A percentile compares a stretch with the other conserved stretches of the same genome.
These are phyloP conservation scores for Solanum gracilifrons DNA, from an alignment of 257 asterid species.

Conservation along the genomic window DNA sequence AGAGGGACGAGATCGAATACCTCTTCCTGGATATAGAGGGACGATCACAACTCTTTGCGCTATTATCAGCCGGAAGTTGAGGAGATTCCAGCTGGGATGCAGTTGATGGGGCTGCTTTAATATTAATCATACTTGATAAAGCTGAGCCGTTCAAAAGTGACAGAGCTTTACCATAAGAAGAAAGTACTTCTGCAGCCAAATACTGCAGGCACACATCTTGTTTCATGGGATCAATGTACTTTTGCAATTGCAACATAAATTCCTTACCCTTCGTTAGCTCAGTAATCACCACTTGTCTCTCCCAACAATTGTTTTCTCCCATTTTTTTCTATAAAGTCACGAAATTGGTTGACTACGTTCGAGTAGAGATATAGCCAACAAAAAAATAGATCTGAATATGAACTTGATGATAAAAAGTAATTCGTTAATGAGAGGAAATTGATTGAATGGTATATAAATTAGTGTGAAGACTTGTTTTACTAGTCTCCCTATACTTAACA, in stretches of 20 bases:
- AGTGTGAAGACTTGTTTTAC: neutral
- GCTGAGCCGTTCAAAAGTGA: slow-evolving; percentile 1
- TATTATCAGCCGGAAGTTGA: neutral
- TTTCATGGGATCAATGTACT: neutral
- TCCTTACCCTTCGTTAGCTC: slow-evolving; percentile 19
- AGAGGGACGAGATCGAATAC: neutral
- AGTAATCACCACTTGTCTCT: slow-evolving; percentile 3
- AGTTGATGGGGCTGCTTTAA: too few relatives aligned
- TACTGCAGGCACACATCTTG: neutral
- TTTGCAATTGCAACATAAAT: slow-evolving; percentile 20
- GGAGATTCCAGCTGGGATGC: neutral
- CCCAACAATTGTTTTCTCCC: slow-evolving; percentile 10
- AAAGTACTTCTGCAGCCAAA: slow-evolving; percentile 14
- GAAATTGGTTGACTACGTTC: neutral
- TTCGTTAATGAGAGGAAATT: too few relatives aligned
- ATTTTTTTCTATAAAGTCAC: neutral
- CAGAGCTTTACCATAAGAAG: slow-evolving; percentile 28
- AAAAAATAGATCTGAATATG: neutral
- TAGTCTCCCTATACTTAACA: neutral
- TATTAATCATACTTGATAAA: neutral
- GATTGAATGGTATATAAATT: too few relatives aligned
- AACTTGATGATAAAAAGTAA: neutral
- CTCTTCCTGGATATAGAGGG: neutral
- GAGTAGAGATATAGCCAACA: neutral
- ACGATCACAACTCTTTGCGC: neutral